A percentile compares a stretch with the other conserved stretches of the same genome.
Conservation (phyloP, 331 rosid genomes). For the Quercus lobata region DNA sequence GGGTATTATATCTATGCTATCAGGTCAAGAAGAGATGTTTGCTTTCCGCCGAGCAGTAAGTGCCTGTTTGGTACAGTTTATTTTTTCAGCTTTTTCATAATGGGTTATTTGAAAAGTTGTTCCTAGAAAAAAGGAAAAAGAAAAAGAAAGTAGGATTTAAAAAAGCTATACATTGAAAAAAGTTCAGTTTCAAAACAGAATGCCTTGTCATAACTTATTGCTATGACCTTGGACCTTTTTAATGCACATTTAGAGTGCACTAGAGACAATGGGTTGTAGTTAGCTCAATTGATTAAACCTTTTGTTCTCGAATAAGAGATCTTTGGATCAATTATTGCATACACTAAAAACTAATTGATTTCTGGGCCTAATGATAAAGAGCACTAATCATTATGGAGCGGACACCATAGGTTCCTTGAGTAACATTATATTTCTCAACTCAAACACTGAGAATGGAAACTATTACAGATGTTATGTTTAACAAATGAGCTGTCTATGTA, state of each 20-base stretch:
- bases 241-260: background rate
- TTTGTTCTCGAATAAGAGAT: background rate
- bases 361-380: no score
- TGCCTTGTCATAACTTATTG: background rate
- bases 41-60: slow-evolving; percentile 96
- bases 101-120: no score
- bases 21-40: slow-evolving; percentile 95
- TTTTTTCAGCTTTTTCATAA: no score
- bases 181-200: no score
- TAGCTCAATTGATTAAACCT: background rate
- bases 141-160: no score
- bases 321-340: no score
- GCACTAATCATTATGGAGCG: no score
- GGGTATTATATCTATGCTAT: slow-evolving; percentile 68
- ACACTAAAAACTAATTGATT: no score
- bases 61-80: background rate
- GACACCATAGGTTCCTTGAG: background rate
- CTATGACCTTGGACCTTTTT: background rate
- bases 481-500: slow-evolving; percentile 27
- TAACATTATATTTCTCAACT: background rate
- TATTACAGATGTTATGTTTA: background rate
- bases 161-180: no score
- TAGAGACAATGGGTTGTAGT: background rate
- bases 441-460: background rate
- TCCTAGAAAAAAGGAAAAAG: no score